Evolutionary conservation across 768 basidiomycete genomes (phyloP), one percentile per base, ranked within the genome.

Genomic region (Collybia nuda): DNA sequence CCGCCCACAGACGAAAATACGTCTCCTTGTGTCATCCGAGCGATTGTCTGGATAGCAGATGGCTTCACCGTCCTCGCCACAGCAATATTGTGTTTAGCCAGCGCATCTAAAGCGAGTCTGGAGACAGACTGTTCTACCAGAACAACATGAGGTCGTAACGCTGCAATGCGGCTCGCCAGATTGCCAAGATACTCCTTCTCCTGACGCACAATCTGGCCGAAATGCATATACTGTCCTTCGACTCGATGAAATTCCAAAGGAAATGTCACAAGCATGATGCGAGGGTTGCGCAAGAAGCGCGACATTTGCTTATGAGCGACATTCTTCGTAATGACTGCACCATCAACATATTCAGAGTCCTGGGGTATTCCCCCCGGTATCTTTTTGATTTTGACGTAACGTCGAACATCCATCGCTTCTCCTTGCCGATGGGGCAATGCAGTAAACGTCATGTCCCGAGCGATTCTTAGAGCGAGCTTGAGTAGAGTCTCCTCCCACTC

Each of bases 361-460:
- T 76, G 80, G 17, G 96, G 94, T 32, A 81, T 75, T 3, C 97
- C 97, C 19, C 97, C 97, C 0, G 97, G 96, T 14, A 98, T 88
- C 69, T 96, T 96, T 75, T 99, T 98, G 69, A 98, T 95, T 72
- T 98, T 98, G 41, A 98, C 93, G 59, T 96, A 97, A 35, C 87
- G 82, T 26, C 96, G 78, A 19, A 97, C 88, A 66, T 98, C 97
- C 85, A 98, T 94, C 55, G 92, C 90, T 58, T 93, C 90, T 1
- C 93, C 93, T 63, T 91, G 86, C 5, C 86, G 80, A 56, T 91
- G 85, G 43, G 79, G 77, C 21, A 78, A 64, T 5, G 77, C 61
- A 2, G 87, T 88, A 64, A 93, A 91, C 0, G 90, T 88, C 51
- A 95, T 74, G 49, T 92, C 90, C 18, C 85, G 83, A 2, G 94